Evolutionary conservation across 306 rosid species (phyloP).

Genomic region (Benincasa hispida): DNA sequence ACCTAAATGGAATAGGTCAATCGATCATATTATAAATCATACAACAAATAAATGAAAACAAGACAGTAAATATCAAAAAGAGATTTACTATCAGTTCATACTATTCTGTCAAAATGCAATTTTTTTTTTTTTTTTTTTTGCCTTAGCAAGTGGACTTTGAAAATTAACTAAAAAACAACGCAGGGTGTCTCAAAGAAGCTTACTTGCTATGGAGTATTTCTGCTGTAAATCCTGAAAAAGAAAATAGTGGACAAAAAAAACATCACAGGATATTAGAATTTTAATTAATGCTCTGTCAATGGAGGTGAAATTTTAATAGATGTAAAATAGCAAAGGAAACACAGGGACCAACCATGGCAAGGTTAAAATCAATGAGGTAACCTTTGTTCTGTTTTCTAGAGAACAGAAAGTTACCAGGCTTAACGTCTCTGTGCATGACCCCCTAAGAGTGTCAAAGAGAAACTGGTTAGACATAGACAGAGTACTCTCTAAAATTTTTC

Average conservation of each 20-base stretch:
- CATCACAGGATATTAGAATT: conserved; percentile 2
- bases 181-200: conserved; percentile 16
- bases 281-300: background rate
- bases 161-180: background rate
- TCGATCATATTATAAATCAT: conserved; percentile 6
- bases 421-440: conserved; percentile 71
- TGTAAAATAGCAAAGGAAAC: background rate
- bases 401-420: conserved; percentile 94
- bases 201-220: conserved; percentile 41
- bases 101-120: background rate
- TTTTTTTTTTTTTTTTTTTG: background rate
- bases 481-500: background rate
- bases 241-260: background rate
- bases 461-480: background rate
- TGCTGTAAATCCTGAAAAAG: conserved; percentile 21
- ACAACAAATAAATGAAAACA: conserved; percentile 4
- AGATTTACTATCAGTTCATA: background rate
- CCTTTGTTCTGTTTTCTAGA: conserved; percentile 60
- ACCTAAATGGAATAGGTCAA: conserved; percentile 20
- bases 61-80: background rate
- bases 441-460: conserved; percentile 35
- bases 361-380: conserved; percentile 83
- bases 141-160: background rate
- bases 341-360: conserved; percentile 50
- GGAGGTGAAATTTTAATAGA: background rate